Conservation (phyloP, 2,329 filamentous ascomycete species). For the Herpotrichia juniperi region DNA sequence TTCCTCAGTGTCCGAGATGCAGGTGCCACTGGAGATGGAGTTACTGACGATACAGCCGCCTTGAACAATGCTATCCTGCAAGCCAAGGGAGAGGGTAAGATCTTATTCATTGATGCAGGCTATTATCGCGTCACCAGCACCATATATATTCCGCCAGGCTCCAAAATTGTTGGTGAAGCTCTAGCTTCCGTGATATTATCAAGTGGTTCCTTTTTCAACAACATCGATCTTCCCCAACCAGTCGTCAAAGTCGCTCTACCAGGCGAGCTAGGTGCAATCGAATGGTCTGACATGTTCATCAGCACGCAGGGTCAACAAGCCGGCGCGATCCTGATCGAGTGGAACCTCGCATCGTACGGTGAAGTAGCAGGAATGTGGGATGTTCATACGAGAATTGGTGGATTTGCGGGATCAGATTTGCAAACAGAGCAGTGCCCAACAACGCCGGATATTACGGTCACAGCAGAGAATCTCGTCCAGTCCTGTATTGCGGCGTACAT, state of each 20-base stretch:
- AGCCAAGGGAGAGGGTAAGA: constrained; percentile 58
- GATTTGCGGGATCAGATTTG: constrained; percentile 76
- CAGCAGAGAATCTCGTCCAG: constrained; percentile 56
- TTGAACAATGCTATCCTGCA: constrained; percentile 76
- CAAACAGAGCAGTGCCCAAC: constrained; percentile 80
- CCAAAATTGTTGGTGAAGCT: constrained; percentile 83
- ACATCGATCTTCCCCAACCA: constrained; percentile 63
- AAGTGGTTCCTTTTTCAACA: constrained; percentile 59
- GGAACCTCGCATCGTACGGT: constrained; percentile 65
- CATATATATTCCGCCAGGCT: constrained; percentile 66
- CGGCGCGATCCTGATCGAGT: constrained; percentile 75
- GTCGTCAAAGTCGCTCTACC: constrained; percentile 71
- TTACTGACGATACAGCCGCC: constrained; percentile 80
- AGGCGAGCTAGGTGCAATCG: constrained; percentile 69
- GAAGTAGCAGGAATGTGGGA: constrained; percentile 82
- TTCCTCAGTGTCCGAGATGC: constrained; percentile 62
- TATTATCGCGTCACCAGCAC: constrained; percentile 62
- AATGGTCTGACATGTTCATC: constrained; percentile 75
- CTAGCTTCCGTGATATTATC: constrained; percentile 86
- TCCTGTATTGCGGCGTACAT: constrained; percentile 75
- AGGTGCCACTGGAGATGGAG: constrained; percentile 78
- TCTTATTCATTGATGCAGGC: constrained; percentile 65
- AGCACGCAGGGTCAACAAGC: constrained; percentile 70
- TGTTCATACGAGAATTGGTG: constrained; percentile 83
- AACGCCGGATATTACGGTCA: constrained; percentile 66